A percentile compares a stretch with the other conserved stretches of the same genome.
phyloP scores from a whole-genome alignment of 352 stramenopile genomes.

The Phytophthora kernoviae region DNA sequence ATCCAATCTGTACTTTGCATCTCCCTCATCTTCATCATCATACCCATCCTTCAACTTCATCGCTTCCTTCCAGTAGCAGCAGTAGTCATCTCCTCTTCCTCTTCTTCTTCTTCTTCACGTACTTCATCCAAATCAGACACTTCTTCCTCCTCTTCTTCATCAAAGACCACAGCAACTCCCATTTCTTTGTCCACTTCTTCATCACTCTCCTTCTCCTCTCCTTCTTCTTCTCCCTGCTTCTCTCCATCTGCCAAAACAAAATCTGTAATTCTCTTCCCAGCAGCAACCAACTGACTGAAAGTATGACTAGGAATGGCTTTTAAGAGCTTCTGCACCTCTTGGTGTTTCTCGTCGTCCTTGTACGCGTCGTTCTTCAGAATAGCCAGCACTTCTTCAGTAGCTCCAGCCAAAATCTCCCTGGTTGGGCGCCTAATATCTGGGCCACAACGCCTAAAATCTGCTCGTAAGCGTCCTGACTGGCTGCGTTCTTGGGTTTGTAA shows the following conservation, averaged over 20 bases:
- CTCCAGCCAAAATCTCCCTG: conserved; percentile 91
- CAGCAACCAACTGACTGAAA: conserved; percentile 86
- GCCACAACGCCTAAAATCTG: conserved; percentile 85
- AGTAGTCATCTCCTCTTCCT: conserved; percentile 49
- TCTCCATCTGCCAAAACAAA: conserved; percentile 58
- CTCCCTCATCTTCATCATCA: conserved; percentile 65
- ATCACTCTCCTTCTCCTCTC: conserved; percentile 22
- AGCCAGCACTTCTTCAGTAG: conserved; percentile 91
- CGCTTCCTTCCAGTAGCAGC: conserved; percentile 28
- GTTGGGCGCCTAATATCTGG: conserved; percentile 83
- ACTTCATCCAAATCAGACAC: conserved; percentile 94
- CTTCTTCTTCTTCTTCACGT: conserved; percentile 62
- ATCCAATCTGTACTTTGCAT: conserved; percentile 83
- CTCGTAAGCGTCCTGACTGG: conserved; percentile 91
- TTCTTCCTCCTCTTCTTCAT: conserved; percentile 96
- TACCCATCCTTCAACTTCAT: conserved; percentile 83
- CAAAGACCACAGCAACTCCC: conserved; percentile 98
- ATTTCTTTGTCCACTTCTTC: conserved; percentile 96
- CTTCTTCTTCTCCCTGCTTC: conserved; percentile 31
- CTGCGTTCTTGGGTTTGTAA: conserved; percentile 89
- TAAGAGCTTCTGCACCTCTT: conserved; percentile 87
- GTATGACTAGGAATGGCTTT: conserved; percentile 71
- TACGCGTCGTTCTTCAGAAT: conserved; percentile 93
- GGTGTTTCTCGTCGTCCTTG: conserved; percentile 82
- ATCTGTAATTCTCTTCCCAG: conserved; percentile 90